These are phyloP conservation scores for Daedaleopsis sinensis DNA, from an alignment of 768 basidiomycete genomes.

Conservation along the genomic window DNA sequence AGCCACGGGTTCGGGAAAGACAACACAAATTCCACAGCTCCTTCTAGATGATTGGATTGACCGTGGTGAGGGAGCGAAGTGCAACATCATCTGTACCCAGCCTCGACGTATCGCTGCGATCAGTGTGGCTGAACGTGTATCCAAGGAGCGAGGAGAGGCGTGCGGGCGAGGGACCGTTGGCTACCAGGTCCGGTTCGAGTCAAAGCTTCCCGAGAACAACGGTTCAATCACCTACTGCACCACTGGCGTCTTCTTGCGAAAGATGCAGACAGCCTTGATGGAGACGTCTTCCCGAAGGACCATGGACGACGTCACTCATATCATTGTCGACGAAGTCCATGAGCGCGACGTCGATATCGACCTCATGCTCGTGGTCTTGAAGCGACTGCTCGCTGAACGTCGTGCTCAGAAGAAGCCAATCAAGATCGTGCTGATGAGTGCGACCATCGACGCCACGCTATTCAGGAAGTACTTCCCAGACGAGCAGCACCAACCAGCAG, in stretches of 20 bases:
- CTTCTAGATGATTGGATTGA: conserved; percentile 85
- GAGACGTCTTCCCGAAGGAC: conserved; percentile 36
- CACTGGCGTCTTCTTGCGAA: conserved; percentile 86
- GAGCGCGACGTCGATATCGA: conserved; percentile 96
- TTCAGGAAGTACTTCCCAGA: conserved; percentile 89
- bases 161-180: conserved; percentile 68
- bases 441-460: conserved; percentile 88
- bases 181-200: conserved; percentile 92
- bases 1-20: conserved; percentile 91
- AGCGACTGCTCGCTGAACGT: conserved; percentile 77
- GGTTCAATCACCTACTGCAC: conserved; percentile 94
- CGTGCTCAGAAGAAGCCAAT: conserved; percentile 69
- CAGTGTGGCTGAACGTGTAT: conserved; percentile 88
- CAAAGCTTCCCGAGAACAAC: conserved; percentile 73
- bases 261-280: conserved; percentile 75
- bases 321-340: conserved; percentile 95
- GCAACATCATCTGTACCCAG: conserved; percentile 93
- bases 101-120: conserved; percentile 91
- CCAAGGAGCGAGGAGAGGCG: conserved; percentile 80
- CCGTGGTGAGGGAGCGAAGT: conserved; percentile 75
- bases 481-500: conserved; percentile 57
- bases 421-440: conserved; percentile 93
- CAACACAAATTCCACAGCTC: conserved; percentile 92
- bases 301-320: conserved; percentile 84
- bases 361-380: conserved; percentile 84